phyloP scores from a whole-genome alignment of 129 eudicot species.

The Glebionis coronaria region DNA sequence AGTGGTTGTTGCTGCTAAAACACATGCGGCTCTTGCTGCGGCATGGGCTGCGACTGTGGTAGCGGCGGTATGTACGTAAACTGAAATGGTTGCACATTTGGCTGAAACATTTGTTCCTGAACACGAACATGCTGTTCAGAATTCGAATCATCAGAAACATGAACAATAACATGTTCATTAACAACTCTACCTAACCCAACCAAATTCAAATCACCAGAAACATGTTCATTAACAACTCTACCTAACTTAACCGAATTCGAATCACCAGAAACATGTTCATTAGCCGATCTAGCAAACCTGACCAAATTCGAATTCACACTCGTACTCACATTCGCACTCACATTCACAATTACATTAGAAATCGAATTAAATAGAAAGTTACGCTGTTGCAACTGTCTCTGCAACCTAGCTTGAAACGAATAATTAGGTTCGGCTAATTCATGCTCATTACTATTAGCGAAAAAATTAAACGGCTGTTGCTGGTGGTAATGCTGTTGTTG shows the following conservation, averaged over 20 bases:
- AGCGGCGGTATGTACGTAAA: slow-evolving; percentile 13
- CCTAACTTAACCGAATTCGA: background rate
- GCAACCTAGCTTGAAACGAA: slow-evolving; percentile 24
- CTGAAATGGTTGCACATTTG: slow-evolving; percentile 32
- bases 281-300: no score
- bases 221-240: background rate
- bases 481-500: slow-evolving; percentile 33
- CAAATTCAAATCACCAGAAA: no score
- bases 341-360: no score
- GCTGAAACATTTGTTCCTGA: slow-evolving; percentile 35
- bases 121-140: background rate
- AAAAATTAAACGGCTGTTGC: slow-evolving; percentile 16
- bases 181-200: no score
- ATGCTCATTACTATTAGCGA: slow-evolving; percentile 23
- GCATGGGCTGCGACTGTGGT: slow-evolving; percentile 14
- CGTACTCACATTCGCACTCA: no score
- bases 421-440: slow-evolving; percentile 23
- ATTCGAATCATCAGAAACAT: background rate
- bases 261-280: background rate
- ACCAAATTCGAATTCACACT: no score
- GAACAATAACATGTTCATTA: no score
- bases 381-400: slow-evolving; percentile 28
- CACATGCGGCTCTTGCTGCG: background rate
- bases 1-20: background rate
- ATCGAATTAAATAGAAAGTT: slow-evolving; percentile 28